Evolutionary conservation across 2,329 filamentous ascomycete species (phyloP).

Genomic region (Scedosporium minutisporum): DNA sequence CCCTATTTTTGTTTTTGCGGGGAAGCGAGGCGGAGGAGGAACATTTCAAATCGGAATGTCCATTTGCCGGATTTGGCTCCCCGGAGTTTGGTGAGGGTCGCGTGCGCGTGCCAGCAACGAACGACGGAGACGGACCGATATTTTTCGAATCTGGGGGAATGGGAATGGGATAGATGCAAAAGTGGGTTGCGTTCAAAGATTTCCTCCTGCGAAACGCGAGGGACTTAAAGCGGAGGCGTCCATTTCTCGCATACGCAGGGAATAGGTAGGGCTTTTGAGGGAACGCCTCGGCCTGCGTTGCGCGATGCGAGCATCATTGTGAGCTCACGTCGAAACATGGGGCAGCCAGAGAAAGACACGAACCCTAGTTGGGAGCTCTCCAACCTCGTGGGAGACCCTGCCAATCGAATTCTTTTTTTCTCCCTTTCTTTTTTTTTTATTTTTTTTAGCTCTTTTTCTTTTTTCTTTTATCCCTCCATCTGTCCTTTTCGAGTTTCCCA

Average conservation of each 20-base stretch:
- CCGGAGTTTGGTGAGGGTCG: background rate
- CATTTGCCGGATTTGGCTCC: background rate
- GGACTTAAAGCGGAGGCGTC: too few species aligned
- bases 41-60: background rate
- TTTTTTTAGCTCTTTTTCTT: too few species aligned
- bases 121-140: background rate
- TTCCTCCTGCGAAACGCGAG: background rate
- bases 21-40: background rate
- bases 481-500: background rate
- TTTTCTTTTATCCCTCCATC: too few species aligned
- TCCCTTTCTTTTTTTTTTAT: too few species aligned
- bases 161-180: background rate
- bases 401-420: too few species aligned
- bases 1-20: background rate
- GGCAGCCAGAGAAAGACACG: too few species aligned
- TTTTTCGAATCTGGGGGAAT: background rate
- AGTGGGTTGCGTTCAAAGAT: background rate
- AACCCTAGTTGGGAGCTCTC: too few species aligned
- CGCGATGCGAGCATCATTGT: background rate
- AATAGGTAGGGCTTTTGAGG: too few species aligned
- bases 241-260: too few species aligned
- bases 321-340: background rate
- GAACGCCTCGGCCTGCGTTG: background rate
- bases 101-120: background rate
- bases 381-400: too few species aligned